Evolutionary conservation across 495 filamentous ascomycete species (phyloP), one percentile per base, ranked within the genome.

Genomic region (Neurospora tetraspora): DNA sequence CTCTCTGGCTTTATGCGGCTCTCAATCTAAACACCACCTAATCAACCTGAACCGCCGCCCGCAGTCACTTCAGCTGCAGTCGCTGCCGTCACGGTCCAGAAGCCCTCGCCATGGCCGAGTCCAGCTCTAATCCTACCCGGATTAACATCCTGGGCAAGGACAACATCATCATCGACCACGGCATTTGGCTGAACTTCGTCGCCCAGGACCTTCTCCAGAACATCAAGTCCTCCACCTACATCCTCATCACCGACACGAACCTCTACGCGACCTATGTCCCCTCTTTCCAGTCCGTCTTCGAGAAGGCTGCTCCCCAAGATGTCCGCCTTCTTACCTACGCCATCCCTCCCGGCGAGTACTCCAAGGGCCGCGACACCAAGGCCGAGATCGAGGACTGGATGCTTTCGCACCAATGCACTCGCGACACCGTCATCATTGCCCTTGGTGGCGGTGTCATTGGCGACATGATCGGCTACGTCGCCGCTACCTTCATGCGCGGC

Each of bases 321-420:
- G 88, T 91, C 38, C 90, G 94, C 69, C 89, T 99, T 23, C 89
- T 99, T 69, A 91, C 91, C 69, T 95, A 96, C 83, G 85, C 92
- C 80, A 93, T 96, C 72, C 88, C 93, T 6, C 96, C 96, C 0
- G 96, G 96, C 59, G 96, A 99, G 82, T 92, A 89, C 78, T 97
- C 94, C 69, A 99, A 99, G 81, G 91, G 93, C 47, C 87, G 95
- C 75, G 89, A 91, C 78, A 98, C 95, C 27, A 98, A 98, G 82
- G 95, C 91, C 68, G 92, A 94, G 78, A 93, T 98, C 74, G 94
- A 98, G 80, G 94, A 98, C 83, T 99, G 96, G 96, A 92, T 99
- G 91, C 86, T 98, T 69, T 88, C 90, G 73, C 88, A 98, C 72
- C 83, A 90, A 88, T 98, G 94, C 86, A 97, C 95, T 23, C 88